Conservation (phyloP, 2,329 filamentous ascomycete species). For the Fusarium sp. region DNA sequence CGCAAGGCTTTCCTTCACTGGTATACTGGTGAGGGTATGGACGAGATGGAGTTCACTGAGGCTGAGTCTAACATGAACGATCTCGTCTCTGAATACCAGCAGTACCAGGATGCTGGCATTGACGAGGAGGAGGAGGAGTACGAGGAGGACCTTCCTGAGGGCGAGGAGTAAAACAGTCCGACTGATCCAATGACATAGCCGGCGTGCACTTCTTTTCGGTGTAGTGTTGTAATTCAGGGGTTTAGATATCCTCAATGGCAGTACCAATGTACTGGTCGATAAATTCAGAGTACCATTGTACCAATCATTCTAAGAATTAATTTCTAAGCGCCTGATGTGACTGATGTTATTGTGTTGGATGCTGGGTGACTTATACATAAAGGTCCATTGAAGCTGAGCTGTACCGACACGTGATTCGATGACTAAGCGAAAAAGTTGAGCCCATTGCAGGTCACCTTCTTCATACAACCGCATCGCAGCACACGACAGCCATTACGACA, state of each 20-base stretch:
- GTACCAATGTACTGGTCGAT: slow-evolving; percentile 49
- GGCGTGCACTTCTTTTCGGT: slow-evolving; percentile 49
- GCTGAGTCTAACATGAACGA: slow-evolving; percentile 99
- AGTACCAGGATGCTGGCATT: slow-evolving; percentile 99
- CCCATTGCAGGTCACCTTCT: slow-evolving; percentile 28
- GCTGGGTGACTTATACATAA: not conserved
- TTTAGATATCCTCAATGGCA: slow-evolving; percentile 56
- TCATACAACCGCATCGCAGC: slow-evolving; percentile 23
- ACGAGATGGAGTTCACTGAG: slow-evolving; percentile 99
- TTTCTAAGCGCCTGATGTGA: not conserved
- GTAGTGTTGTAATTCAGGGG: slow-evolving; percentile 50
- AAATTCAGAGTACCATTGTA: slow-evolving; percentile 48
- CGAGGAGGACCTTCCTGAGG: slow-evolving; percentile 86
- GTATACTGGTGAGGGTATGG: slow-evolving; percentile 99
- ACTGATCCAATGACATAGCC: slow-evolving; percentile 35
- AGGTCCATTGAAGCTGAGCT: not conserved
- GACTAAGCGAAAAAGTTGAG: slow-evolving; percentile 53
- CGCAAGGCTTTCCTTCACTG: slow-evolving; percentile 99
- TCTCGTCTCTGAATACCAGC: slow-evolving; percentile 99
- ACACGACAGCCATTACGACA: slow-evolving; percentile 36
- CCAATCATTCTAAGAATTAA: slow-evolving; percentile 25
- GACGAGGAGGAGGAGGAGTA: slow-evolving; percentile 98
- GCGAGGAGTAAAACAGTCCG: slow-evolving; percentile 64
- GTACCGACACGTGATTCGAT: slow-evolving; percentile 45
- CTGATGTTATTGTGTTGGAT: not conserved